Conservation (phyloP, 352 stramenopile genomes). For the Globisporangium paroecandrum region DNA sequence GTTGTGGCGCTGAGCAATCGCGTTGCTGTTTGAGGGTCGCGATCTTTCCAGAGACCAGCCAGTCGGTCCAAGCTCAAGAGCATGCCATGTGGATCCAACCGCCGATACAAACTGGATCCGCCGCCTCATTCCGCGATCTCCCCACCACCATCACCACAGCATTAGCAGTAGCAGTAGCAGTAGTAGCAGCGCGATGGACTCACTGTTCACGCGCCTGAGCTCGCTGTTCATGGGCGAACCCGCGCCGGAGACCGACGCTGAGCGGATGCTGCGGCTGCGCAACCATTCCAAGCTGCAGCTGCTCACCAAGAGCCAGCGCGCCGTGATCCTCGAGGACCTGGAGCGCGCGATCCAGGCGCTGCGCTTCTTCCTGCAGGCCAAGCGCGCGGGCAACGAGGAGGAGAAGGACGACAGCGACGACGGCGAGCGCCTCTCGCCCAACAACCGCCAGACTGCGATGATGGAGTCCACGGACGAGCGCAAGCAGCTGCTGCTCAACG, state of each 20-base stretch:
- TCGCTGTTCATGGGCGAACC: constrained; percentile 43
- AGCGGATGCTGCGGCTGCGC: constrained; percentile 40
- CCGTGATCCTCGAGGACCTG: constrained; percentile 77
- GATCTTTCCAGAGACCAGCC: constrained; percentile 12
- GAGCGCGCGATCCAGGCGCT: constrained; percentile 61
- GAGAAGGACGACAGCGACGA: constrained; percentile 19
- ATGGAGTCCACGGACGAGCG: constrained; percentile 78
- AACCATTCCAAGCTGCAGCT: constrained; percentile 56
- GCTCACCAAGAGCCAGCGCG: constrained; percentile 71
- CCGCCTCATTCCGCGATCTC: constrained; percentile 3
- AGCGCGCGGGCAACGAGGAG: constrained; percentile 15
- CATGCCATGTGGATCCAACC: background rate
- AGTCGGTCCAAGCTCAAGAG: background rate
- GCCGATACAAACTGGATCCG: background rate
- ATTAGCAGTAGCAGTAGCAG: background rate
- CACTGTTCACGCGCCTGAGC: constrained; percentile 51
- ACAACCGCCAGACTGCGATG: constrained; percentile 32
- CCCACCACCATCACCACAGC: background rate
- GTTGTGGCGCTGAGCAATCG: background rate
- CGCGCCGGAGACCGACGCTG: constrained; percentile 53
- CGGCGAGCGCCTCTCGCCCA: constrained; percentile 14
- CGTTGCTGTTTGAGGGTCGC: background rate
- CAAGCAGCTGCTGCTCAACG: constrained; percentile 64
- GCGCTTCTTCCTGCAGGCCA: constrained; percentile 47
- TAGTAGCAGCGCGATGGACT: constrained; percentile 33